These are phyloP conservation scores for Pleurotus giganteus DNA, from an alignment of 768 basidiomycete species.

Conservation along the genomic window DNA sequence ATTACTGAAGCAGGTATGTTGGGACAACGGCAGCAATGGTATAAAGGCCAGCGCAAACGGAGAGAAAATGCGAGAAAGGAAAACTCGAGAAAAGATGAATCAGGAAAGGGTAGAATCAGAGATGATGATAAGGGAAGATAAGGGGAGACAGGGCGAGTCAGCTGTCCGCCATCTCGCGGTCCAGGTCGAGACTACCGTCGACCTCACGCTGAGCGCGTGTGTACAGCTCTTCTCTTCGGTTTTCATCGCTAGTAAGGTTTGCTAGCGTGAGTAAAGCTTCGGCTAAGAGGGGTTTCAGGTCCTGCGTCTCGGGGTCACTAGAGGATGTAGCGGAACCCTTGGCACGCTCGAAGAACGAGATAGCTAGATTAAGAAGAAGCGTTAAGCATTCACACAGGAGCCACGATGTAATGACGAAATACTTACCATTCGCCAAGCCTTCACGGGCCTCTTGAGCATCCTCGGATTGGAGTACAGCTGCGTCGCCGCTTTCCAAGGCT, in stretches of 20 bases:
- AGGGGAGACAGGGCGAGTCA: background rate
- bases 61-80: background rate
- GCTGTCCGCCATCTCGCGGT: constrained; percentile 23
- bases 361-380: constrained; percentile 22
- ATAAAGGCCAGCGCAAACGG: background rate
- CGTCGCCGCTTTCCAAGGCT: constrained; percentile 44
- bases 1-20: background rate
- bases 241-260: constrained; percentile 51
- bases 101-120: background rate
- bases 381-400: background rate
- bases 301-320: constrained; percentile 19
- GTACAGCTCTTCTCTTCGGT: constrained; percentile 51
- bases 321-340: constrained; percentile 22
- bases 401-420: background rate
- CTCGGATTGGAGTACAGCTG: constrained; percentile 35
- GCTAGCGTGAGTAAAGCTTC: constrained; percentile 61
- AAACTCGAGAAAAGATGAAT: background rate
- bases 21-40: background rate
- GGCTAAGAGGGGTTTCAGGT: constrained; percentile 34
- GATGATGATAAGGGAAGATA: background rate
- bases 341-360: constrained; percentile 41
- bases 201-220: constrained; percentile 47
- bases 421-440: constrained; percentile 32
- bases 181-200: constrained; percentile 34
- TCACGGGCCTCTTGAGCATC: constrained; percentile 59